Percentiles rank a stretch among this genome's conserved stretches.
These are phyloP conservation scores for Mucor irregularis DNA, from an alignment of 371 early-diverging fungal genomes.

Conservation along the genomic window DNA sequence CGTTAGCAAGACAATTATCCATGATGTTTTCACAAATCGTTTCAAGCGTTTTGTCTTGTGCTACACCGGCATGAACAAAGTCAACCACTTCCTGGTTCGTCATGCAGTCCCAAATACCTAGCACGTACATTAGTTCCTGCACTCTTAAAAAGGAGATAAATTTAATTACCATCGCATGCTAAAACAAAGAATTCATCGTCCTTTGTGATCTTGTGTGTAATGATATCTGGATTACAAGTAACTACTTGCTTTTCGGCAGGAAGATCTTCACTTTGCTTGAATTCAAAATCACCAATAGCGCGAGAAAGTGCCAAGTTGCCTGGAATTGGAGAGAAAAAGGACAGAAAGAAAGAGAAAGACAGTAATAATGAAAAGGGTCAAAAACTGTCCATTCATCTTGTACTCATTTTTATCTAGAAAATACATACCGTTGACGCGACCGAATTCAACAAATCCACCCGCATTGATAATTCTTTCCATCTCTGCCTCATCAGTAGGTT, in stretches of 20 bases:
- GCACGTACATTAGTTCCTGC: too few relatives aligned
- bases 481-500: slow-evolving; percentile 82
- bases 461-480: slow-evolving; percentile 77
- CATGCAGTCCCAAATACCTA: slow-evolving; percentile 97
- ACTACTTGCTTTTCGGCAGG: slow-evolving; percentile 86
- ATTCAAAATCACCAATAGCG: slow-evolving; percentile 95
- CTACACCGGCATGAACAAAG: slow-evolving; percentile 73
- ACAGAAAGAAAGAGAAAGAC: too few relatives aligned
- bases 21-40: slow-evolving; percentile 85
- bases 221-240: slow-evolving; percentile 81
- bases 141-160: too few relatives aligned
- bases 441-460: slow-evolving; percentile 95
- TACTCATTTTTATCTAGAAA: not conserved
- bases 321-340: slow-evolving; percentile 8
- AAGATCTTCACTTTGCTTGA: slow-evolving; percentile 76
- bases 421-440: slow-evolving; percentile 85
- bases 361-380: too few relatives aligned
- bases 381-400: too few relatives aligned
- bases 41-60: slow-evolving; percentile 55
- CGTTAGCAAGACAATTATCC: slow-evolving; percentile 89
- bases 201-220: slow-evolving; percentile 54
- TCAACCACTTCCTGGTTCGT: slow-evolving; percentile 86
- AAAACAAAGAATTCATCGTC: slow-evolving; percentile 89
- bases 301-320: slow-evolving; percentile 91
- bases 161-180: slow-evolving; percentile 87